A percentile compares a stretch with the other conserved stretches of the same genome.
phyloP scores from a whole-genome alignment of 225 moss, liverwort and hornwort genomes.

The Polytrichum commune region DNA sequence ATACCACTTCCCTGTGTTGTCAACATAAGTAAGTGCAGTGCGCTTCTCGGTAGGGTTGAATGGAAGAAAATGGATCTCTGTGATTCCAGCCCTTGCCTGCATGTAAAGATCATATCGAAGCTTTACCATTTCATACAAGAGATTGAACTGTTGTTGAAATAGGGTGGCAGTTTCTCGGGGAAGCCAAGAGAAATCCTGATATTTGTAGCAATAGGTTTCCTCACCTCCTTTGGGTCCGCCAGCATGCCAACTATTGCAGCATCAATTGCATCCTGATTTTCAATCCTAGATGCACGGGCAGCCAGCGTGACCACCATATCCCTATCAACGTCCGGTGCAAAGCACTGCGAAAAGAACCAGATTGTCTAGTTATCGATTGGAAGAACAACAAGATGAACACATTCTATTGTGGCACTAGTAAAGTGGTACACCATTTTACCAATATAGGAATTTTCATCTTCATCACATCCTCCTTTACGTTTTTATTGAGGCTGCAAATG shows the following conservation, averaged over 20 bases:
- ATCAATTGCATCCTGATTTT: slow-evolving; percentile 63
- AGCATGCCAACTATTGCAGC: slow-evolving; percentile 45
- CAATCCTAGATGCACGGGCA: slow-evolving; percentile 49
- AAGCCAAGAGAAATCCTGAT: too few relatives aligned
- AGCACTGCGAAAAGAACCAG: slow-evolving; percentile 17
- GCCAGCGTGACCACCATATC: slow-evolving; percentile 53
- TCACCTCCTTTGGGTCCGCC: slow-evolving; percentile 49
- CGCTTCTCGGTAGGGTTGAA: slow-evolving; percentile 66
- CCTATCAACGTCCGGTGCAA: slow-evolving; percentile 37
- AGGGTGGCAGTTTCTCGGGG: too few relatives aligned
- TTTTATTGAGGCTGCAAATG: too few relatives aligned
- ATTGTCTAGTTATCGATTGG: background rate
- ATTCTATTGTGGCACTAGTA: background rate
- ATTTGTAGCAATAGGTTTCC: background rate
- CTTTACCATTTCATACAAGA: too few relatives aligned
- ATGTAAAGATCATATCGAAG: background rate
- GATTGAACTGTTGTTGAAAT: background rate
- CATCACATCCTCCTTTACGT: too few relatives aligned
- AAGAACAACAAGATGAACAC: background rate
- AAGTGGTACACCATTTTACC: background rate
- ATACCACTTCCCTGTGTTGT: slow-evolving; percentile 43
- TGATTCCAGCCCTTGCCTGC: slow-evolving; percentile 39
- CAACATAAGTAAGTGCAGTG: slow-evolving; percentile 59
- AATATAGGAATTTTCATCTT: background rate
- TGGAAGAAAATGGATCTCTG: slow-evolving; percentile 50